Percentiles rank a stretch among this genome's conserved stretches.
phyloP scores from a whole-genome alignment of 2,329 filamentous ascomycete species.

The Pochonia chlamydosporia region DNA sequence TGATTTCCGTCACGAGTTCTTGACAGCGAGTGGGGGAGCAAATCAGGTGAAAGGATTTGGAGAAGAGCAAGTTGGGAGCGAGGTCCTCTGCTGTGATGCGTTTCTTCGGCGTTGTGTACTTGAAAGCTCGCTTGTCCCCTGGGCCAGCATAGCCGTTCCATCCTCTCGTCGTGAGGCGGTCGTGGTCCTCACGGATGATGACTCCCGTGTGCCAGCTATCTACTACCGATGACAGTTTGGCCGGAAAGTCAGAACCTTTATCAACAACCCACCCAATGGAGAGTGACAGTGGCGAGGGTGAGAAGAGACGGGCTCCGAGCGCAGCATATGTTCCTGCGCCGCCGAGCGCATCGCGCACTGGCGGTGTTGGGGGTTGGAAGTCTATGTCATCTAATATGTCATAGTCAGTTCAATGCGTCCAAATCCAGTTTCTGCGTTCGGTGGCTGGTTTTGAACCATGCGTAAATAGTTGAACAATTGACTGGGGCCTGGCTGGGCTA shows the following conservation, averaged over 20 bases:
- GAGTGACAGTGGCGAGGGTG: conserved; percentile 58
- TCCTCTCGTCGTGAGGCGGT: conserved; percentile 75
- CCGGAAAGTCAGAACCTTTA: conserved; percentile 80
- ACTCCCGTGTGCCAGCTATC: conserved; percentile 71
- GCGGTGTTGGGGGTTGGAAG: conserved; percentile 63
- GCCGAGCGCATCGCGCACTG: conserved; percentile 73
- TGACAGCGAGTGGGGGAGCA: conserved; percentile 75
- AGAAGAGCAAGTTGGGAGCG: conserved; percentile 57
- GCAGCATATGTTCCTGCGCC: conserved; percentile 85
- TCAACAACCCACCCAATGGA: conserved; percentile 89
- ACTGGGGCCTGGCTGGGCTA: too few species aligned
- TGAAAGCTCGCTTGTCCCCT: conserved; percentile 68
- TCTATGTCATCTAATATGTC: conserved; percentile 75
- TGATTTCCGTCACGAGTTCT: conserved; percentile 67
- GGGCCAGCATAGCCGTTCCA: conserved; percentile 84
- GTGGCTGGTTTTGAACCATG: neutral
- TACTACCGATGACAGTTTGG: conserved; percentile 56
- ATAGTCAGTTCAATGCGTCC: too few species aligned
- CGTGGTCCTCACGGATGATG: conserved; percentile 58
- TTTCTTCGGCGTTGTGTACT: conserved; percentile 81
- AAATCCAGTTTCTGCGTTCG: too few species aligned
- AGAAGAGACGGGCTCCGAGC: conserved; percentile 82
- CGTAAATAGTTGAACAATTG: too few species aligned
- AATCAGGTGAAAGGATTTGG: conserved; percentile 80
- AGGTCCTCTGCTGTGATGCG: conserved; percentile 72